Base-by-base conservation (phyloP, 805 yeast species). In the Spencermartinsiella europaea region DNA sequence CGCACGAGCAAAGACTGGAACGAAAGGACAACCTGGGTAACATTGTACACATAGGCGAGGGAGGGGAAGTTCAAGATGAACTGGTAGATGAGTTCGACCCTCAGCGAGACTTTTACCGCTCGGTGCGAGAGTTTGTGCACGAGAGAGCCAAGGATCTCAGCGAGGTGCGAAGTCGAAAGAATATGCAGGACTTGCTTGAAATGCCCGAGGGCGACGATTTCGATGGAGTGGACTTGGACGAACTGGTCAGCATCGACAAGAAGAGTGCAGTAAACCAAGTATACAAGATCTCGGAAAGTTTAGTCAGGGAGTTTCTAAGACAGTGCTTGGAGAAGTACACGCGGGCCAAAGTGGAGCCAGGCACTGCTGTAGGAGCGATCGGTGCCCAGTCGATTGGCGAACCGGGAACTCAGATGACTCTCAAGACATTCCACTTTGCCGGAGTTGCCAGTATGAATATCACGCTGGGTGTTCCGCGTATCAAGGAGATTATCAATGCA, bases 361-460 rank as follows among this genome's bases (percentile, higher is more conserved):
- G 98, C 52, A 93, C 99, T 3, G 99, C 99, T 2, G 98, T 93
- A 46, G 99, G 99, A 55, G 98, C 99, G 21, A 90, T 93, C 69
- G 99, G 98, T 57, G 99, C 99, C 0, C 99, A 93, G 65, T 87
- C 96, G 38, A 93, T 93, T 72, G 99, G 99, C 71, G 99, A 91
- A 64, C 99, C 99, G 19, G 99, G 98, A 65, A 93, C 99, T 0
- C 99, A 93, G 71, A 93, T 93, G 99, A 93, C 99, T 3, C 76
- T 85, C 62, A 85, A 85, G 64, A 85, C 95, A 49, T 91, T 91
- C 87, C 99, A 93, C 75, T 93, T 93, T 76, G 99, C 99, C 60
- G 99, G 99, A 76, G 99, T 93, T 48, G 98, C 99, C 31, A 85
- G 96, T 40, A 93, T 91, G 97, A 93, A 93, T 72, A 96, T 91